Evolutionary conservation across 805 yeast species (phyloP), one percentile per base, ranked within the genome.

Genomic region (Monosporozyma servazzii): DNA sequence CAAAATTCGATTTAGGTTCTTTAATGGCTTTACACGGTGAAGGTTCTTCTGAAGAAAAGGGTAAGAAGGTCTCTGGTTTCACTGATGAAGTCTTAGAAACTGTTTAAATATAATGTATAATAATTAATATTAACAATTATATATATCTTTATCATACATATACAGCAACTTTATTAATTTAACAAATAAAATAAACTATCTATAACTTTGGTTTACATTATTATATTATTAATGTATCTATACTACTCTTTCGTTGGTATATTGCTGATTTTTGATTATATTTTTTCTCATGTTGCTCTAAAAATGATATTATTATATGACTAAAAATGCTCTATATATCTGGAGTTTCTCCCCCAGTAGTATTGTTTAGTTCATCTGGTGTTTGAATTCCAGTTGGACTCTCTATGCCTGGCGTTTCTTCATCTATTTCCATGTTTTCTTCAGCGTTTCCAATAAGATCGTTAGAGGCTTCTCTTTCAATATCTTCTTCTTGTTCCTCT

Each of bases 11-110:
- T 77, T 83, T 91, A 70, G 96, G 96, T 77, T 78, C 95, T 71
- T 84, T 90, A 73, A 78, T 90, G 74, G 84, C 97, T 71, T 85
- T 91, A 71, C 98, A 90, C 81, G 97, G 98, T 77, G 98, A 90
- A 81, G 77, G 83, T 62, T 71, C 88, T 61, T 77, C 82, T 72
- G 96, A 89, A 75, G 95, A 91, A 76, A 87, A 95, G 74, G 96
- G 96, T 77, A 89, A 90, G 85, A 89, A 89, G 77, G 90, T 90
- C 70, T 72, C 83, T 64, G 96, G 93, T 75, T 90, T 88, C 93
- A 89, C 90, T 82, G 98, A 90, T 75, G 96, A 87, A 75, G 88
- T 91, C 73, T 88, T 91, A 77, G 97, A 90, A 82, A 72, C 89
- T 72, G 97, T 91, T 73, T 90, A 88, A 83, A 69, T 51, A 45